These are phyloP conservation scores for Hypoxylon rickii DNA, from an alignment of 495 filamentous ascomycete genomes.

Conservation along the genomic window DNA sequence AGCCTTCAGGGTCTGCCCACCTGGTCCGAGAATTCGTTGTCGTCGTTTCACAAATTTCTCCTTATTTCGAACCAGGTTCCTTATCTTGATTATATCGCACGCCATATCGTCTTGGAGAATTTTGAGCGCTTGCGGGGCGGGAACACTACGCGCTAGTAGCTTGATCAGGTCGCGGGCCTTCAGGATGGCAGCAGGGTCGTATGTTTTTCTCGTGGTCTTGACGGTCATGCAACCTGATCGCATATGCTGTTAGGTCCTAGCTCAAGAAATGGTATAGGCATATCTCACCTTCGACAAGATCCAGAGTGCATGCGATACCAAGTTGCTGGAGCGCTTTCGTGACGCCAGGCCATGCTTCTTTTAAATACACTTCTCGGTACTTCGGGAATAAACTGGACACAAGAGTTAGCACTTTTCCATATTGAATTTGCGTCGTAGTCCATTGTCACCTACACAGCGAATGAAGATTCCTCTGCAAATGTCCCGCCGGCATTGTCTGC, in stretches of 20 bases:
- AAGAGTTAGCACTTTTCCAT: neutral
- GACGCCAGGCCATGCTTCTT: slow-evolving; percentile 81
- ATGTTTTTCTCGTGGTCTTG: slow-evolving; percentile 93
- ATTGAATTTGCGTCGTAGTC: neutral
- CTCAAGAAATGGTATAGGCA: neutral
- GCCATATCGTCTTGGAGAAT: slow-evolving; percentile 90
- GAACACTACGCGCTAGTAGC: slow-evolving; percentile 87
- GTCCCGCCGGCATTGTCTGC: slow-evolving; percentile 84
- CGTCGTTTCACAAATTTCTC: slow-evolving; percentile 96
- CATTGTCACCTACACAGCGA: slow-evolving; percentile 27
- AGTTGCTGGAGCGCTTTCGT: slow-evolving; percentile 81
- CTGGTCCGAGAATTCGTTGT: slow-evolving; percentile 81
- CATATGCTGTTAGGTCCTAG: neutral
- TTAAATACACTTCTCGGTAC: slow-evolving; percentile 85
- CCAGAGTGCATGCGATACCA: slow-evolving; percentile 84
- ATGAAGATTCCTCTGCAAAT: slow-evolving; percentile 85
- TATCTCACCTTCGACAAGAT: slow-evolving; percentile 81
- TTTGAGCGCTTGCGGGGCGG: slow-evolving; percentile 89
- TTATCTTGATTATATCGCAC: slow-evolving; percentile 92
- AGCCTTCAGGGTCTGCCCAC: slow-evolving; percentile 76
- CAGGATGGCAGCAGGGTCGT: slow-evolving; percentile 89
- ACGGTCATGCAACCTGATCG: slow-evolving; percentile 76
- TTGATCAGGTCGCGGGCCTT: slow-evolving; percentile 95
- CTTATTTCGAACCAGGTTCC: slow-evolving; percentile 86
- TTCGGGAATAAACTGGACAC: slow-evolving; percentile 78